phyloP scores from a whole-genome alignment of 2,329 filamentous ascomycete genomes.

The Diaporthe vexans region DNA sequence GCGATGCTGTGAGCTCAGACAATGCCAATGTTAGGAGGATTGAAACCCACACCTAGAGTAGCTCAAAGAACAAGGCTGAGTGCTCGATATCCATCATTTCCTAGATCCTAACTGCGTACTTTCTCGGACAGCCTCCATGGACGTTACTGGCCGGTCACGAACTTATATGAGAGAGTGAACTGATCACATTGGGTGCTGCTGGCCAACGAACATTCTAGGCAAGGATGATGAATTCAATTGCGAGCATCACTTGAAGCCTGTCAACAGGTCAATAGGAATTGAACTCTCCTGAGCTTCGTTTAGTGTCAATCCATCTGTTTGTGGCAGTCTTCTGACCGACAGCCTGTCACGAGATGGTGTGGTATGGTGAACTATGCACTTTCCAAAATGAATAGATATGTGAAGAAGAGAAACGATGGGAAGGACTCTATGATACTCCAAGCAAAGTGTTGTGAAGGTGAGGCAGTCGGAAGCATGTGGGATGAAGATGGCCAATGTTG shows the following conservation, averaged over 20 bases:
- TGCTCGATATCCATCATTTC: neutral
- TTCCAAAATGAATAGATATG: neutral
- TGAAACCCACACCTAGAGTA: neutral
- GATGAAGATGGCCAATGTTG: too few species aligned
- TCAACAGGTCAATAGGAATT: too few species aligned
- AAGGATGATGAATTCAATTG: too few species aligned
- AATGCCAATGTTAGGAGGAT: neutral
- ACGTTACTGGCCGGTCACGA: neutral
- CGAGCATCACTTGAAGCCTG: neutral
- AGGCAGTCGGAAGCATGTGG: neutral
- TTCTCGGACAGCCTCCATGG: neutral
- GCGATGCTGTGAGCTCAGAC: neutral
- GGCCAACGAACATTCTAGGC: too few species aligned
- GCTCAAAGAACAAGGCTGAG: neutral
- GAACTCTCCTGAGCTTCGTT: too few species aligned
- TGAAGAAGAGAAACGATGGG: neutral
- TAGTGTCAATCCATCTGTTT: too few species aligned
- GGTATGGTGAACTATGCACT: neutral
- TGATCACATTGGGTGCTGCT: neutral
- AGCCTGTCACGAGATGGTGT: too few species aligned
- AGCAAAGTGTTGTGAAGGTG: too few species aligned
- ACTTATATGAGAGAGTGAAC: neutral
- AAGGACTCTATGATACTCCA: too few species aligned
- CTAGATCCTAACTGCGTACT: neutral
- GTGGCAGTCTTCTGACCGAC: too few species aligned